Evolutionary conservation across 1,139 yeast species (phyloP).

Genomic region (Taphrina pruni): DNA sequence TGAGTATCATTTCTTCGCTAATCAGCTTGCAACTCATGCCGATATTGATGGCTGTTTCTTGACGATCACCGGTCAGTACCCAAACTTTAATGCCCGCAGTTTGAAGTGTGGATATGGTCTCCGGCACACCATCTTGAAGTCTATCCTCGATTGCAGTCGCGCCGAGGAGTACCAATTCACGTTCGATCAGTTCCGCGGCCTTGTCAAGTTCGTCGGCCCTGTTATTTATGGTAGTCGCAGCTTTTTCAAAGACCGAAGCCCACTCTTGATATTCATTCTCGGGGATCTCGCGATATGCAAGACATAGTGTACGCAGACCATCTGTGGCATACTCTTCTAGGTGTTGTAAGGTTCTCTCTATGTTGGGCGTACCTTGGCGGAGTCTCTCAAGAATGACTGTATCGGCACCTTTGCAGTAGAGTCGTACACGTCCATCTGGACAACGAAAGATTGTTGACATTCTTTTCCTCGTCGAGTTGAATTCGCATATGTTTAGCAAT

Average conservation of each 20-base stretch:
- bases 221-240: constrained; percentile 78
- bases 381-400: constrained; percentile 90
- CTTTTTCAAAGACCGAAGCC: constrained; percentile 67
- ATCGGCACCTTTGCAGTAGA: constrained; percentile 97
- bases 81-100: constrained; percentile 96
- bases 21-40: constrained; percentile 96
- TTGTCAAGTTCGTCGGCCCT: constrained; percentile 78
- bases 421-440: constrained; percentile 88
- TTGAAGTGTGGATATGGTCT: constrained; percentile 90
- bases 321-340: constrained; percentile 96
- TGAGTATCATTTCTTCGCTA: constrained; percentile 93
- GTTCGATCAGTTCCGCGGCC: constrained; percentile 85
- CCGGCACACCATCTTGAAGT: constrained; percentile 97
- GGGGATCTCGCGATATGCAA: constrained; percentile 81
- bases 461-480: constrained; percentile 95
- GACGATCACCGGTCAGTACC: constrained; percentile 98
- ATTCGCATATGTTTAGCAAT: constrained; percentile 88
- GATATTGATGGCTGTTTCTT: constrained; percentile 98
- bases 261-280: constrained; percentile 78
- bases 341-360: constrained; percentile 80
- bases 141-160: constrained; percentile 99
- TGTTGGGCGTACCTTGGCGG: constrained; percentile 75
- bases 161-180: constrained; percentile 78
- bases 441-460: constrained; percentile 95
- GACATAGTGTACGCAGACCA: constrained; percentile 91